phyloP scores from a whole-genome alignment of 2,329 filamentous ascomycete genomes.

The Monosporascus ibericus region DNA sequence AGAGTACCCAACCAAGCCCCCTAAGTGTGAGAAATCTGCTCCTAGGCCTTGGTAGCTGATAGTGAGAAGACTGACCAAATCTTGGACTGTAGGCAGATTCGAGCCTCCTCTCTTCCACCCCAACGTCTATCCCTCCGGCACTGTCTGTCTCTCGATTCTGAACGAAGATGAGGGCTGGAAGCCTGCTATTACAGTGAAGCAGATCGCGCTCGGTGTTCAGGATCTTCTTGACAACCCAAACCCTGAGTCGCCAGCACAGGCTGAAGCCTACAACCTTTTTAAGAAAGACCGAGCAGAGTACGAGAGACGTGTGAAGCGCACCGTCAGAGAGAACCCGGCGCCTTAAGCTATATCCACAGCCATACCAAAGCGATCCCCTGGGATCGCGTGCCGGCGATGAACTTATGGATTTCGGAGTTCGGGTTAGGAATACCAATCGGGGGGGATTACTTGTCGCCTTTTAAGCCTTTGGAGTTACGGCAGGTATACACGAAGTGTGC shows the following conservation, averaged over 20 bases:
- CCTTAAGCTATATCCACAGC: slow-evolving; percentile 6
- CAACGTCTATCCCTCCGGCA: slow-evolving; percentile 97
- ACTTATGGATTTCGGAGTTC: slow-evolving; percentile 14
- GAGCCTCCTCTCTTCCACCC: slow-evolving; percentile 93
- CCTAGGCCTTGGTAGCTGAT: background rate
- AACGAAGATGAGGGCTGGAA: slow-evolving; percentile 99
- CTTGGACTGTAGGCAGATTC: slow-evolving; percentile 70
- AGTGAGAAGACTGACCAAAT: background rate
- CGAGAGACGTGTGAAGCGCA: slow-evolving; percentile 77
- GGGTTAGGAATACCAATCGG: slow-evolving; percentile 15
- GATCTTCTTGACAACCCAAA: slow-evolving; percentile 95
- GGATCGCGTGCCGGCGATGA: slow-evolving; percentile 1
- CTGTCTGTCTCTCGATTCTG: slow-evolving; percentile 91
- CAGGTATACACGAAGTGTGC: slow-evolving; percentile 5
- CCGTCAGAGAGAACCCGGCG: slow-evolving; percentile 88
- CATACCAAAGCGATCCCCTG: background rate
- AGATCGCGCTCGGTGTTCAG: slow-evolving; percentile 93
- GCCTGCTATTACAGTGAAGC: slow-evolving; percentile 96
- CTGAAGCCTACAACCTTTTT: slow-evolving; percentile 94
- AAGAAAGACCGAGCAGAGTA: slow-evolving; percentile 86
- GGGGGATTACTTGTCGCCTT: slow-evolving; percentile 13
- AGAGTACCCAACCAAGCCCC: slow-evolving; percentile 98
- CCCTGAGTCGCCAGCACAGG: slow-evolving; percentile 92
- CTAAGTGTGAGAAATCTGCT: slow-evolving; percentile 68
- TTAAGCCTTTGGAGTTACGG: slow-evolving; percentile 14